A percentile compares a stretch with the other conserved stretches of the same genome.
phyloP scores from a whole-genome alignment of 106 monocot species.

The Allium sativum region DNA sequence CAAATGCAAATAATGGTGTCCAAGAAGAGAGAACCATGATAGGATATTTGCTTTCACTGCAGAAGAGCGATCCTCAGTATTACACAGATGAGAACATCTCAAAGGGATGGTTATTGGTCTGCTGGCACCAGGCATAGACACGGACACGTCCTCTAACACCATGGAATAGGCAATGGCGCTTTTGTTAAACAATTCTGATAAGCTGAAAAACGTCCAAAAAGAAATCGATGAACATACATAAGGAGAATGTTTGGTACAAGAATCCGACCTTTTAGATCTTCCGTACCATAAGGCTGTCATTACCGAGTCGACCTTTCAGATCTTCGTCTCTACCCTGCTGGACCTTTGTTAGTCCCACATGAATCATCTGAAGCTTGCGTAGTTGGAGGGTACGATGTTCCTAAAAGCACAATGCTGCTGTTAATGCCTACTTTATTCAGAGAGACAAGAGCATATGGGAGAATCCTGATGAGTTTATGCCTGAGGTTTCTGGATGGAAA shows the following conservation, averaged over 20 bases:
- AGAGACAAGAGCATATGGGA: slow-evolving; percentile 19
- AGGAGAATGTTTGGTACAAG: slow-evolving; percentile 12
- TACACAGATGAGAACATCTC: background rate
- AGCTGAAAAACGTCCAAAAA: background rate
- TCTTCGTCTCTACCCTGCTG: slow-evolving; percentile 18
- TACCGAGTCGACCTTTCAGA: too few species aligned
- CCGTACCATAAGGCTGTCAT: slow-evolving; percentile 21
- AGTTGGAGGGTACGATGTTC: slow-evolving; percentile 19
- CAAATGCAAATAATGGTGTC: background rate
- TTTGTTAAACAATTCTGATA: background rate
- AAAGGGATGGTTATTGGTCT: background rate
- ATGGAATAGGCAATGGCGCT: background rate
- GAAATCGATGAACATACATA: slow-evolving; percentile 16
- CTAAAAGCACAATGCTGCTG: slow-evolving; percentile 18
- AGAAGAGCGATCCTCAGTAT: slow-evolving; percentile 1
- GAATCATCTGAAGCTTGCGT: slow-evolving; percentile 19
- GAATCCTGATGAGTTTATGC: slow-evolving; percentile 15
- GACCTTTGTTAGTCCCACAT: slow-evolving; percentile 19
- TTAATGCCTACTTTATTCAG: slow-evolving; percentile 23
- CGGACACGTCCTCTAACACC: background rate
- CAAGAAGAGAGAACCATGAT: slow-evolving; percentile 3
- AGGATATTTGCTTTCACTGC: background rate
- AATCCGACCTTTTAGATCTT: slow-evolving; percentile 23
- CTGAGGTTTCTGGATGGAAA: slow-evolving; percentile 14
- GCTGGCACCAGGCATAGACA: background rate